A percentile compares a stretch with the other conserved stretches of the same genome.
These are phyloP conservation scores for Aspergillus sp. DNA, from an alignment of 2,329 filamentous ascomycete genomes.

Conservation along the genomic window DNA sequence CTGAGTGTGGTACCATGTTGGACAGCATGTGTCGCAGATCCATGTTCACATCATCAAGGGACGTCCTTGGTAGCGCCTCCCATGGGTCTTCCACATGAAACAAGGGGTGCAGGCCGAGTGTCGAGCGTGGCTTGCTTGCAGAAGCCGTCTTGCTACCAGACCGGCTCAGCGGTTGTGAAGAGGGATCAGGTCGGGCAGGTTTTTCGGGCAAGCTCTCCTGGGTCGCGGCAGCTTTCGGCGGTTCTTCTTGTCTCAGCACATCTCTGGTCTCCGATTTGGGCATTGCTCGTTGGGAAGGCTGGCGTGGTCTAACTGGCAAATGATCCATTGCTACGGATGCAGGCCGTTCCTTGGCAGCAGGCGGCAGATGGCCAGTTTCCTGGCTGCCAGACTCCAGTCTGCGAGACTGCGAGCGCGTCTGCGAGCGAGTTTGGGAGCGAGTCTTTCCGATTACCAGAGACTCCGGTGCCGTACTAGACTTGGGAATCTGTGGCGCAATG, in stretches of 20 bases:
- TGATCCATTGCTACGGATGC: slow-evolving; percentile 25
- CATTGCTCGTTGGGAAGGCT: slow-evolving; percentile 13
- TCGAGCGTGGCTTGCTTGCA: slow-evolving; percentile 35
- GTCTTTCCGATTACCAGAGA: slow-evolving; percentile 44
- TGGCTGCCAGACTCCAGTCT: slow-evolving; percentile 36
- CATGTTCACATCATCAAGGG: slow-evolving; percentile 41
- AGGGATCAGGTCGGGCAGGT: slow-evolving; percentile 15
- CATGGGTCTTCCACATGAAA: slow-evolving; percentile 42
- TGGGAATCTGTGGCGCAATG: slow-evolving; percentile 28
- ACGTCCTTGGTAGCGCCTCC: slow-evolving; percentile 41
- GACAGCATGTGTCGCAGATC: slow-evolving; percentile 43
- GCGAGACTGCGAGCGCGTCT: slow-evolving; percentile 46
- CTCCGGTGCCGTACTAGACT: slow-evolving; percentile 35
- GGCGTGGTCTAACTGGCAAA: slow-evolving; percentile 14
- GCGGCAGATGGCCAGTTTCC: slow-evolving; percentile 16
- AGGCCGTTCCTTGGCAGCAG: slow-evolving; percentile 24
- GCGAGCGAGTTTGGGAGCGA: slow-evolving; percentile 33
- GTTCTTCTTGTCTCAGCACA: neutral
- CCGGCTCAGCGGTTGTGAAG: slow-evolving; percentile 22
- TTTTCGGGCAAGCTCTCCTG: slow-evolving; percentile 6
- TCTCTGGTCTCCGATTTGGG: slow-evolving; percentile 10
- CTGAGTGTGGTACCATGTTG: slow-evolving; percentile 35
- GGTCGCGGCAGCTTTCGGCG: neutral
- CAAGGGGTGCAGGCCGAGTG: slow-evolving; percentile 38
- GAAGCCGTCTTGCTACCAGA: slow-evolving; percentile 31